Evolutionary conservation across 768 basidiomycete species (phyloP).

Genomic region (Lactarius quietus): DNA sequence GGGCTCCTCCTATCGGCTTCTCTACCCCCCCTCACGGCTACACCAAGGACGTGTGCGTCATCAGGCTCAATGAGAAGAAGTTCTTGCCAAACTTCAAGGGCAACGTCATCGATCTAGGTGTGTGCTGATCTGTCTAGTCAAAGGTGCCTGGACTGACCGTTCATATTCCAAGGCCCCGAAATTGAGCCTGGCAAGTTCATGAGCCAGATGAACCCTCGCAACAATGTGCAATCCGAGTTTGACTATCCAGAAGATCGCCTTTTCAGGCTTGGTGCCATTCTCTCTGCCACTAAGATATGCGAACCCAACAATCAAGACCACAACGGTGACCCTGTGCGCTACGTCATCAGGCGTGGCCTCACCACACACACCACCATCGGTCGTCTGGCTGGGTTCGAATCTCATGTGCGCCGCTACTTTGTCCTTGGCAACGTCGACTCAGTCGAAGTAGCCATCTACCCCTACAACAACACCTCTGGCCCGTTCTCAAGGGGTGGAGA

Average conservation of each 20-base stretch:
- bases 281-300: neutral
- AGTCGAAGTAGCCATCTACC: no score
- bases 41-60: neutral
- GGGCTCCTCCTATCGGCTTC: neutral
- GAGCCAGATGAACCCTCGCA: no score
- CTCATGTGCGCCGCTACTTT: no score
- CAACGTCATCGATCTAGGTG: neutral
- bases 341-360: neutral
- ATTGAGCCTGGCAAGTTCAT: no score
- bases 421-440: no score
- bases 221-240: no score
- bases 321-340: neutral
- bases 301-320: neutral
- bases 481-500: no score
- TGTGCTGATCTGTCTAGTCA: neutral
- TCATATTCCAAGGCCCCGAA: no score
- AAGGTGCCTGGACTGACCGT: no score
- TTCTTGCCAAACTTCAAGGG: neutral
- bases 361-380: neutral
- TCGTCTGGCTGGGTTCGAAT: no score
- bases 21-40: neutral
- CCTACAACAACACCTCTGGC: no score
- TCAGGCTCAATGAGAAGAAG: neutral
- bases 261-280: neutral
- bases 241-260: neutral